phyloP scores from a whole-genome alignment of 768 basidiomycete genomes.

The Rhizopogon rudus region DNA sequence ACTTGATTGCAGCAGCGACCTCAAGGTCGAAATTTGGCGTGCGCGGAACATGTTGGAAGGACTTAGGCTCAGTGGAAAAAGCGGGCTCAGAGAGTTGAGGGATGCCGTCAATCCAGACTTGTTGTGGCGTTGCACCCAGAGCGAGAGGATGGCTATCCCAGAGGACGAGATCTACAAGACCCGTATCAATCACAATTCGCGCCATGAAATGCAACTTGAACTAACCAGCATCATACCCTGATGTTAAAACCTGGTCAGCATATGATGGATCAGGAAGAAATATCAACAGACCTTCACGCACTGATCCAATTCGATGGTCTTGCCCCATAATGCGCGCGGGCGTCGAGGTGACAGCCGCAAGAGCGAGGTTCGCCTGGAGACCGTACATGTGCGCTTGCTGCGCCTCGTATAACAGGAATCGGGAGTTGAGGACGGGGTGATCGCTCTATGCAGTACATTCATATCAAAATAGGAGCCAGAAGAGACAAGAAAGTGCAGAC shows the following conservation, averaged over 20 bases:
- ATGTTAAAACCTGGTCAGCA: neutral
- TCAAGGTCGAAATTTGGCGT: conserved; percentile 65
- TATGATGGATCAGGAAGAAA: neutral
- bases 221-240: conserved; percentile 69
- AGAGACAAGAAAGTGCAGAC: conserved; percentile 28
- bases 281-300: conserved; percentile 39
- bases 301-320: conserved; percentile 69
- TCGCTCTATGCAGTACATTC: conserved; percentile 36
- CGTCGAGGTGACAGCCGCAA: conserved; percentile 66
- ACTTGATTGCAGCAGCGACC: conserved; percentile 49
- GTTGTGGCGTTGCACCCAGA: conserved; percentile 72
- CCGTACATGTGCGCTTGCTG: conserved; percentile 72
- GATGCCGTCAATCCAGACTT: conserved; percentile 86
- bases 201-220: neutral
- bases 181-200: conserved; percentile 3
- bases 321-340: conserved; percentile 69
- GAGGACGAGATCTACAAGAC: conserved; percentile 54
- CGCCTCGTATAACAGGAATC: conserved; percentile 54
- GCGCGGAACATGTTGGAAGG: conserved; percentile 46
- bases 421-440: conserved; percentile 49
- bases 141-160: conserved; percentile 78
- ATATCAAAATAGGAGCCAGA: neutral
- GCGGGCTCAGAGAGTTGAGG: conserved; percentile 52
- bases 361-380: conserved; percentile 55
- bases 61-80: conserved; percentile 46